Base-by-base conservation (phyloP, 1,284 basidiomycete species). In the Tranzscheliella williamsii region DNA sequence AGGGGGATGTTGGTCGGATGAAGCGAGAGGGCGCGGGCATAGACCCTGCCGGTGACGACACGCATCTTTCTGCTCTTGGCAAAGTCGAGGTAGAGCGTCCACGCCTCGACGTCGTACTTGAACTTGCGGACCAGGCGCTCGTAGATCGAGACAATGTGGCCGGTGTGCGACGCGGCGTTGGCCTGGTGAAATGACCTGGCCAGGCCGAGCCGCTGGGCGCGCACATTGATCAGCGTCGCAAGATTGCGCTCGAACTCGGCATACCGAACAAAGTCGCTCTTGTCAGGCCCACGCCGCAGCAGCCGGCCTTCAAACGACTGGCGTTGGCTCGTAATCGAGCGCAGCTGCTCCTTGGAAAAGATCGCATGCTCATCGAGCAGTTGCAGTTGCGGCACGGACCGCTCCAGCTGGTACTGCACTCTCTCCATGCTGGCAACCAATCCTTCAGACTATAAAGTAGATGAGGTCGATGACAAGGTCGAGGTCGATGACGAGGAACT, bases 371-470 rank as follows among this genome's bases (percentile, higher is more conserved):
- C 85, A 64, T 90, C 86, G 20, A 96, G 83, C 79, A 95, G 91
- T 80, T 91, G 92, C 71, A 97, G 87, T 85, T 96, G 92, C 46
- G 88, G 85, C 83, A 95, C 88, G 84, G 93, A 93, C 82, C 91
- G 87, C 86, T 95, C 92, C 78, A 94, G 89, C 80, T 93, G 87
- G 72, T 89, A 94, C 69, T 94, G 89, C 0, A 95, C 91, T 63
- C 91, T 85, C 83, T 95, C 91, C 91, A 94, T 94, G 38, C 26
- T 27, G 26, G 8, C 26, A 27, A n/a, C n/a, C n/a, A n/a, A n/a
- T n/a, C n/a, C n/a, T n/a, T n/a, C n/a, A n/a, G n/a, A n/a, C n/a
- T n/a, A n/a, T n/a, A n/a, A n/a, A n/a, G n/a, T n/a, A n/a, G n/a
- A n/a, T n/a, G n/a, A n/a, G n/a, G n/a, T n/a, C n/a, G n/a, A n/a